Percentiles rank a stretch among this genome's conserved stretches.
Evolutionary conservation across 2,329 filamentous ascomycete genomes (phyloP).

Genomic region (Aspergillus proliferans): DNA sequence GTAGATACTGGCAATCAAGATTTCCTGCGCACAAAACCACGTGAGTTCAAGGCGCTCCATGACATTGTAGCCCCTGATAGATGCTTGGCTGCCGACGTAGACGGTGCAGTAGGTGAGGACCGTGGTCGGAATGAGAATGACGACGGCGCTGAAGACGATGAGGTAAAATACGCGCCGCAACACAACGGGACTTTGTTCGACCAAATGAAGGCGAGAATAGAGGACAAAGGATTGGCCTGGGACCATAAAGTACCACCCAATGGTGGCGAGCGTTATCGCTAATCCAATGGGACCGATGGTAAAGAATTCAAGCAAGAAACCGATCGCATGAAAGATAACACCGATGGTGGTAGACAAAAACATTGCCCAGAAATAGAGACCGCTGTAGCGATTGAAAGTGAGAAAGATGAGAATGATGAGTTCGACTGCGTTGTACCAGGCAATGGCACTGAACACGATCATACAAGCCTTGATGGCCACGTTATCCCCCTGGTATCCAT

Average conservation of each 20-base stretch:
- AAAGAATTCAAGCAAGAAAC: constrained; percentile 37
- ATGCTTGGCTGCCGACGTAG: constrained; percentile 15
- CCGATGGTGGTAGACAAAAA: constrained; percentile 30
- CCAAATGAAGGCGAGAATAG: constrained; percentile 56
- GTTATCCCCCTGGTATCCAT: constrained; percentile 19
- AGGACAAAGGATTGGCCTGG: constrained; percentile 58
- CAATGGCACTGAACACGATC: constrained; percentile 34
- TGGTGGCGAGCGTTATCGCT: constrained; percentile 35
- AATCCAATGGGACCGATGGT: constrained; percentile 28
- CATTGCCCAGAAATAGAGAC: constrained; percentile 39
- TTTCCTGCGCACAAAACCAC: constrained; percentile 40
- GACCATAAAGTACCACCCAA: constrained; percentile 56
- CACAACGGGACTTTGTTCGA: constrained; percentile 45
- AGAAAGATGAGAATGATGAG: constrained; percentile 32
- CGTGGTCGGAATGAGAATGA: constrained; percentile 49
- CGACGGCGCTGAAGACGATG: constrained; percentile 50
- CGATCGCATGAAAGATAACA: constrained; percentile 32
- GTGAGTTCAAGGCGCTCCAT: constrained; percentile 39
- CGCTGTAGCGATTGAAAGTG: constrained; percentile 31
- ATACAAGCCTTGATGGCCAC: constrained; percentile 21
- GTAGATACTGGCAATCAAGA: constrained; percentile 46
- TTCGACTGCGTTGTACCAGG: constrained; percentile 44
- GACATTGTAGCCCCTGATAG: constrained; percentile 38
- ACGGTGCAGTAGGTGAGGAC: constrained; percentile 47
- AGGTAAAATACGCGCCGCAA: constrained; percentile 49